Conservation (phyloP, 2,329 filamentous ascomycete species). For the Septoria linicola region DNA sequence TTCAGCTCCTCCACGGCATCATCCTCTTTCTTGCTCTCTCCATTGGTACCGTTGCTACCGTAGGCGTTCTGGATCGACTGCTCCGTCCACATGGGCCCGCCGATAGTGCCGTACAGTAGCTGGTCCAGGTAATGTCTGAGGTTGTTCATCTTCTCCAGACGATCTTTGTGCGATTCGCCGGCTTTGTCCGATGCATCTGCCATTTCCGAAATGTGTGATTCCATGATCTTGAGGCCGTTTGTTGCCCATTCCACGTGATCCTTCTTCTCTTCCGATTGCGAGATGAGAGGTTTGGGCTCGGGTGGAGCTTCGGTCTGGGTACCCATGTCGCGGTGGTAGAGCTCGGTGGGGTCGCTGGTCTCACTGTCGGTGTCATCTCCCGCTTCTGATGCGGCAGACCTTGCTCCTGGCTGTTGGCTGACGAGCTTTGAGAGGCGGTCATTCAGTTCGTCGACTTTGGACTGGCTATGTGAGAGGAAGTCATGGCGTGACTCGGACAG, state of each 20-base stretch:
- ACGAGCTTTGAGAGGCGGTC: conserved; percentile 48
- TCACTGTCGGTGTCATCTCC: conserved; percentile 51
- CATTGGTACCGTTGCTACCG: conserved; percentile 5
- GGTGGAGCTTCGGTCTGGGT: conserved; percentile 66
- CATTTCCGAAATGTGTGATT: conserved; percentile 52
- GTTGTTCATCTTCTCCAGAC: conserved; percentile 52
- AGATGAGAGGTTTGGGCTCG: conserved; percentile 43
- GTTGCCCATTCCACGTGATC: conserved; percentile 32
- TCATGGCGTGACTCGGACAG: conserved; percentile 59
- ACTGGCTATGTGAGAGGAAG: conserved; percentile 52
- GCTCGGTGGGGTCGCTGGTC: conserved; percentile 66
- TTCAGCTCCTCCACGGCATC: conserved; percentile 73
- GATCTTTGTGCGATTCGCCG: conserved; percentile 52
- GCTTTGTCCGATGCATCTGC: conserved; percentile 52
- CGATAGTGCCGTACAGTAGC: conserved; percentile 49
- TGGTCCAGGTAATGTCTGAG: conserved; percentile 66
- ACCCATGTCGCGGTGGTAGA: conserved; percentile 78
- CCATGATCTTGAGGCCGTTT: conserved; percentile 48
- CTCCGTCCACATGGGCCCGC: conserved; percentile 27
- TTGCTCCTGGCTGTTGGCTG: conserved; percentile 29
- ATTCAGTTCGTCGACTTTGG: conserved; percentile 57
- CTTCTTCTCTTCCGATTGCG: conserved; percentile 24
- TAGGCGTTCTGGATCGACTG: conserved; percentile 30
- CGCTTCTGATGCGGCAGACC: conserved; percentile 35
- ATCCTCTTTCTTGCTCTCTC: conserved; percentile 49